A percentile compares a stretch with the other conserved stretches of the same genome.
These are phyloP conservation scores for Kluyveromyces nonfermentans DNA, from an alignment of 805 yeast species.

Conservation along the genomic window DNA sequence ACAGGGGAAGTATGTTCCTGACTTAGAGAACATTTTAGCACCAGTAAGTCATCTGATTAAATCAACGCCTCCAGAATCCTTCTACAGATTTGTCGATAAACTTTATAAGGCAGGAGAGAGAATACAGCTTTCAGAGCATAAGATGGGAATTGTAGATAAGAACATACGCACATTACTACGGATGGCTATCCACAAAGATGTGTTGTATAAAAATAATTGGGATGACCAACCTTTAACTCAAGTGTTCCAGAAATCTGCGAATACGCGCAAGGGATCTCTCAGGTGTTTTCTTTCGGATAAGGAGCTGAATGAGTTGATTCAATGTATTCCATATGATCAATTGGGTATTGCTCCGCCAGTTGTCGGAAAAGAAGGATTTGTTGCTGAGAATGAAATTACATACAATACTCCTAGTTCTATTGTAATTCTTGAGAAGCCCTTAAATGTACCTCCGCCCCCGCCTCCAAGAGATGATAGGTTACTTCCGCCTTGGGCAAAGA, in stretches of 20 bases:
- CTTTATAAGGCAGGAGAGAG: background rate
- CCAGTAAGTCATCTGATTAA: background rate
- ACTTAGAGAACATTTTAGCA: background rate
- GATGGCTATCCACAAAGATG: background rate
- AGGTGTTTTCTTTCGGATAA: background rate
- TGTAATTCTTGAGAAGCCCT: background rate
- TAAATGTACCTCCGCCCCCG: constrained; percentile 9
- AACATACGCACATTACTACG: background rate
- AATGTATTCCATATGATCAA: background rate
- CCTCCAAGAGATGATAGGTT: constrained; percentile 10
- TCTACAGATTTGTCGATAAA: constrained; percentile 3
- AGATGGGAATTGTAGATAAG: background rate
- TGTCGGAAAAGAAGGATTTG: background rate
- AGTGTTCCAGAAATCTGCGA: background rate
- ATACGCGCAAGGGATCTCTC: background rate
- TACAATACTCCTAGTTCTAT: background rate
- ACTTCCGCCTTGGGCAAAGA: constrained; percentile 7
- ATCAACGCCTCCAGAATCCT: background rate
- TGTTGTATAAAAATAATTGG: constrained; percentile 1
- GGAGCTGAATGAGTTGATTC: background rate
- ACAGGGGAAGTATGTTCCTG: background rate
- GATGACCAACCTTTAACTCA: constrained; percentile 1
- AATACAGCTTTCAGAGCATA: background rate
- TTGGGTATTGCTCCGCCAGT: constrained; percentile 1
- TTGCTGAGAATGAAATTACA: background rate